Conservation (phyloP, 2,329 filamentous ascomycete species). For the Trichoderma aggressivum region DNA sequence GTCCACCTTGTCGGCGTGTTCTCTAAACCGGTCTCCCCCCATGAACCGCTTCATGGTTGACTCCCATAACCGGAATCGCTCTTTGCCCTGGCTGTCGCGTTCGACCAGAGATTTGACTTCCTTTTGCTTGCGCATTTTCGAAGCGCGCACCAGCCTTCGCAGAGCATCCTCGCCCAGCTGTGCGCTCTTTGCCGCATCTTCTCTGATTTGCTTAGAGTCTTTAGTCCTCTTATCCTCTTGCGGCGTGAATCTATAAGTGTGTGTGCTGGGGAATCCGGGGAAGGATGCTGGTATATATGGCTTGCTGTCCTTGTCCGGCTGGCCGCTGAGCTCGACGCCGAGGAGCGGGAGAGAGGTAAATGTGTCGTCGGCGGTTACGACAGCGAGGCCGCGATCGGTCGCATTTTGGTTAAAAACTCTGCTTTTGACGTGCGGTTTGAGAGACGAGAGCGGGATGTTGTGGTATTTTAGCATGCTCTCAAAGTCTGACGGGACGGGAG, state of each 20-base stretch:
- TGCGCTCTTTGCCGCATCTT: conserved; percentile 57
- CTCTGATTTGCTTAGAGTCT: conserved; percentile 56
- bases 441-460: conserved; percentile 48
- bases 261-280: conserved; percentile 60
- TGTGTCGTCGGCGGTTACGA: conserved; percentile 38
- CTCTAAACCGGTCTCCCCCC: conserved; percentile 29
- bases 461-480: conserved; percentile 50
- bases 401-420: conserved; percentile 44
- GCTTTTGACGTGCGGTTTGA: conserved; percentile 56
- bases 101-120: conserved; percentile 57
- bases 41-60: conserved; percentile 57
- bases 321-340: conserved; percentile 56
- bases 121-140: conserved; percentile 63
- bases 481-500: conserved; percentile 56
- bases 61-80: conserved; percentile 60
- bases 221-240: conserved; percentile 45
- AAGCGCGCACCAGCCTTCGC: conserved; percentile 56
- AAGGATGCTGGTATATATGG: conserved; percentile 57
- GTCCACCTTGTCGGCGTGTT: conserved; percentile 42
- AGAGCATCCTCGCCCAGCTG: conserved; percentile 62
- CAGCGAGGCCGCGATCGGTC: conserved; percentile 38
- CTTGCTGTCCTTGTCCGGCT: conserved; percentile 53
- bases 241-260: conserved; percentile 61
- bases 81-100: conserved; percentile 49
- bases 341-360: conserved; percentile 45